Evolutionary conservation across 2,329 filamentous ascomycete genomes (phyloP).

Genomic region (Lizonia empirigonia): DNA sequence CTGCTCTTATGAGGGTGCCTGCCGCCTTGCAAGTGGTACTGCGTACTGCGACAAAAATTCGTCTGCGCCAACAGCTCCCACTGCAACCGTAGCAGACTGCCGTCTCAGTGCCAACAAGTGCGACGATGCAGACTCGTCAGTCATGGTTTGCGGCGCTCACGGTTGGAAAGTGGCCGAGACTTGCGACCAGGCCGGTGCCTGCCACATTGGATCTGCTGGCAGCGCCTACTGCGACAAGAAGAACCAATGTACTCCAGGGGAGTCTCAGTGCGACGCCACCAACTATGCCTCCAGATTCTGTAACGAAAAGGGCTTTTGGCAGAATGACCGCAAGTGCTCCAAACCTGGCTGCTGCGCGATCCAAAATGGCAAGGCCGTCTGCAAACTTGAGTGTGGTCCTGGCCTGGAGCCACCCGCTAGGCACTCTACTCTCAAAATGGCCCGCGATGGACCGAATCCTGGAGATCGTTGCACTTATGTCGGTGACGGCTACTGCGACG

Average conservation of each 20-base stretch:
- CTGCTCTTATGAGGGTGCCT: no score
- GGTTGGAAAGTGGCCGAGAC: constrained; percentile 1
- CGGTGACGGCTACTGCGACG: background rate
- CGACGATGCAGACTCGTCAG: background rate
- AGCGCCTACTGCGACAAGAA: constrained; percentile 6
- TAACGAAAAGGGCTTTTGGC: constrained; percentile 6
- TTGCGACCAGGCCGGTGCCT: background rate
- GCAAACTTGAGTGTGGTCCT: constrained; percentile 6
- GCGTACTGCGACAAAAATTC: no score
- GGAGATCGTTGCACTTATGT: background rate
- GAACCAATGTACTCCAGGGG: background rate
- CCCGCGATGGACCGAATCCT: background rate
- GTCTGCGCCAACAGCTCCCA: background rate
- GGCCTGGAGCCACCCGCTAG: background rate
- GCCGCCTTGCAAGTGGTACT: no score
- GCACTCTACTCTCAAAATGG: background rate
- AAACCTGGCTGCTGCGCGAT: constrained; percentile 14
- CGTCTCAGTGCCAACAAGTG: constrained; percentile 7
- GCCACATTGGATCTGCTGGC: constrained; percentile 1
- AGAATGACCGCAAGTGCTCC: constrained; percentile 13
- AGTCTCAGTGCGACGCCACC: constrained; percentile 6
- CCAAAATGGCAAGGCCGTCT: constrained; percentile 7
- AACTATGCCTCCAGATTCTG: constrained; percentile 5
- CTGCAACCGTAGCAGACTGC: background rate
- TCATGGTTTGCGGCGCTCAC: constrained; percentile 1